Percentiles rank a stretch among this genome's conserved stretches.
These are phyloP conservation scores for Talaromyces nanjingensis DNA, from an alignment of 495 filamentous ascomycete species.

Conservation along the genomic window DNA sequence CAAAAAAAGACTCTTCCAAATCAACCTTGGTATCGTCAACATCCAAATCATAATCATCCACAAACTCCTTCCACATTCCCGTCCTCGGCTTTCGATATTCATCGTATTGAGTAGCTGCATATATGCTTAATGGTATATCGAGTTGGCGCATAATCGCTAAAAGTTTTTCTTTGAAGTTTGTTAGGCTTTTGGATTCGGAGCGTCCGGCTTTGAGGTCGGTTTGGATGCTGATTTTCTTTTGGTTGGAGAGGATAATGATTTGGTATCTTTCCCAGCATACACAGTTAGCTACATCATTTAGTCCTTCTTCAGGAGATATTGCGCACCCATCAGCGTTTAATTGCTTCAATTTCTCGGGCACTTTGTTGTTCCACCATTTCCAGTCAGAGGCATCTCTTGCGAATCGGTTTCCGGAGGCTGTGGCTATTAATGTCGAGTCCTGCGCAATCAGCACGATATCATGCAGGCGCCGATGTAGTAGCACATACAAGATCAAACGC, in stretches of 20 bases:
- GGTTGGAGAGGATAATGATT: slow-evolving; percentile 80
- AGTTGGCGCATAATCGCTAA: slow-evolving; percentile 61
- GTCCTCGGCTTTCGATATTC: slow-evolving; percentile 76
- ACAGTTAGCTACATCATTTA: too few relatives aligned
- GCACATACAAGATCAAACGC: slow-evolving; percentile 80
- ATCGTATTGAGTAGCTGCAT: slow-evolving; percentile 78
- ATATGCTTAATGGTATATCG: slow-evolving; percentile 69
- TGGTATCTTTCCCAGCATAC: slow-evolving; percentile 48
- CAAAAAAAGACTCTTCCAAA: slow-evolving; percentile 64
- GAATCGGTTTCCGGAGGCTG: slow-evolving; percentile 74
- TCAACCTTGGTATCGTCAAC: slow-evolving; percentile 51
- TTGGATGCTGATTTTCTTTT: slow-evolving; percentile 70
- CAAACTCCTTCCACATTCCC: slow-evolving; percentile 85
- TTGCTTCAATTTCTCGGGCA: slow-evolving; percentile 57
- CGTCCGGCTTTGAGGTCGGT: slow-evolving; percentile 64
- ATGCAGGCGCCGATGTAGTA: neutral
- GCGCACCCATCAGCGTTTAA: slow-evolving; percentile 58
- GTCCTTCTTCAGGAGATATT: too few relatives aligned
- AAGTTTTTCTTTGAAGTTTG: slow-evolving; percentile 73
- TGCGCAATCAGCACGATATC: slow-evolving; percentile 20
- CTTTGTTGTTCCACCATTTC: slow-evolving; percentile 84
- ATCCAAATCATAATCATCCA: slow-evolving; percentile 64
- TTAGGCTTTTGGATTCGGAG: slow-evolving; percentile 53
- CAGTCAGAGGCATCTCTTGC: slow-evolving; percentile 67
- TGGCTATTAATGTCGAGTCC: slow-evolving; percentile 83